Evolutionary conservation across 371 early-diverging fungal genomes (phyloP), one percentile per base, ranked within the genome.

Genomic region (Syncephalastrum monosporum): DNA sequence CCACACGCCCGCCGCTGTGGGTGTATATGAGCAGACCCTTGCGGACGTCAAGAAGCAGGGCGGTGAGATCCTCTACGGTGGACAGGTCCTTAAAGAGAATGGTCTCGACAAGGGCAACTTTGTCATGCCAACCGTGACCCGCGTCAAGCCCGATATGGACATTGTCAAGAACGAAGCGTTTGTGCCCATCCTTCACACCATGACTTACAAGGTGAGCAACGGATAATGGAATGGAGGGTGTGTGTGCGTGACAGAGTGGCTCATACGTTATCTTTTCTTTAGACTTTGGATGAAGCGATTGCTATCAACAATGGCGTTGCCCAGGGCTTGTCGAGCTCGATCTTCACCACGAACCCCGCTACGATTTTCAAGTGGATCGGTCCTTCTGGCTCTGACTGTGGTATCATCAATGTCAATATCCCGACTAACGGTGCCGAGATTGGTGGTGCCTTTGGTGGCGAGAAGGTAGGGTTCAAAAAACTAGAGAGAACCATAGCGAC

Each of bases 371-470:
- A 88, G 68, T 97, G 97, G 97, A 94, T 90, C 53, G 96, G 90
- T 15, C 91, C 96, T 15, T 68, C 84, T 21, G 97, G 98, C 19
- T 94, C 95, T 14, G 98, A 98, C 75, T 96, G 96, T 63, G 98
- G 98, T 57, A 96, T 98, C 44, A 94, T 96, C 69, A 98, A 98
- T 68, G 92, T 94, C 50, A 98, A 98, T 82, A 90, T 96, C 59
- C 97, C 98, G 43, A 97, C 98, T 47, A 95, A 94, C 70, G 98
- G 98, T 42, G 97, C 98, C 10, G 97, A 97, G 75, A 96, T 97
- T 70, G 98, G 98, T 38, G 97, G 97, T 52, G 98, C 98, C 7
- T 97, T 97, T 75, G 98, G 98, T 49, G 97, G 97, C 53, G 94
- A 97, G 72, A 94, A 97, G 82, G 55, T 54, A 54, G 2, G 4